phyloP scores from a whole-genome alignment of 345 rosid species.

The Noccaea bulbosa region DNA sequence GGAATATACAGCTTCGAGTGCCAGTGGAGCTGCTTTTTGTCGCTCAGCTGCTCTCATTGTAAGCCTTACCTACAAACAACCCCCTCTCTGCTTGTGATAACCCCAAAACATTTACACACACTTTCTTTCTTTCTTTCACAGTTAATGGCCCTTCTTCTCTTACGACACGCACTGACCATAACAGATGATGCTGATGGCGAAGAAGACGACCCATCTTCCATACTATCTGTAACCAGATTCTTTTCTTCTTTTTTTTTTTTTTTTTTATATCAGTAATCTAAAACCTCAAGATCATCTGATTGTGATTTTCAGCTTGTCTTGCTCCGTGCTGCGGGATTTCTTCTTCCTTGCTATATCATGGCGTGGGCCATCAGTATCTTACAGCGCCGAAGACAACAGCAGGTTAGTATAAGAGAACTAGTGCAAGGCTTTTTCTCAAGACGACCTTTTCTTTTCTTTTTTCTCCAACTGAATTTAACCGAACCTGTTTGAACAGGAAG shows the following conservation, averaged over 20 bases:
- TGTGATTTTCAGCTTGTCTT: conserved; percentile 65
- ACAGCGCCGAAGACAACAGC: conserved; percentile 89
- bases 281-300: conserved; percentile 18
- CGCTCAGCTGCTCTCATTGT: conserved; percentile 98
- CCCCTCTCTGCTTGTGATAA: neutral
- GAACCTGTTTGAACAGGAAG: conserved; percentile 62
- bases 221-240: conserved; percentile 67
- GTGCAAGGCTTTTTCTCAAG: neutral
- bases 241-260: conserved; percentile 26
- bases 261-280: neutral
- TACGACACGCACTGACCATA: conserved; percentile 74
- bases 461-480: neutral
- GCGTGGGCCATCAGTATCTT: conserved; percentile 95
- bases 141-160: conserved; percentile 87
- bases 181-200: conserved; percentile 75
- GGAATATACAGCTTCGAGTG: conserved; percentile 83
- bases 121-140: conserved; percentile 42
- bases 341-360: conserved; percentile 97
- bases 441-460: neutral
- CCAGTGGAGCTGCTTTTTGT: conserved; percentile 88
- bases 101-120: neutral
- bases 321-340: conserved; percentile 75
- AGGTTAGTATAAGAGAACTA: conserved; percentile 50
- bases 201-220: conserved; percentile 71
- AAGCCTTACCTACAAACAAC: conserved; percentile 34